A percentile compares a stretch with the other conserved stretches of the same genome.
Evolutionary conservation across 768 basidiomycete species (phyloP).

Genomic region (Leucogyrophana mollusca): DNA sequence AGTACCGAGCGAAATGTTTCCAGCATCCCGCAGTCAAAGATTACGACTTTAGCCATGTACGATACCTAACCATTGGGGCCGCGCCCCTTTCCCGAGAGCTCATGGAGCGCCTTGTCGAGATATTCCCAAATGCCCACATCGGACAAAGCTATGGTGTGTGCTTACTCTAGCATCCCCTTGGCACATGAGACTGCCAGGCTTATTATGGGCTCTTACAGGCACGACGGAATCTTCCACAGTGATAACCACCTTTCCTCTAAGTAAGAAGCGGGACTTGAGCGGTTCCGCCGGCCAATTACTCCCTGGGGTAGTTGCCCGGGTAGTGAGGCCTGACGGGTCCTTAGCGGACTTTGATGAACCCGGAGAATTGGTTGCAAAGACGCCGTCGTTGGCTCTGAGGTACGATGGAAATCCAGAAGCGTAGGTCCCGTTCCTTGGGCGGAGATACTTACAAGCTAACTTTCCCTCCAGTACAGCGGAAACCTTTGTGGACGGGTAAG

Average conservation of each 20-base stretch:
- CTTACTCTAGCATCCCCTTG: neutral
- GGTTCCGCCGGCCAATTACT: conserved; percentile 60
- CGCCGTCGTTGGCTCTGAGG: conserved; percentile 58
- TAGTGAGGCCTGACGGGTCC: conserved; percentile 57
- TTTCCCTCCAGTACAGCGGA: conserved; percentile 49
- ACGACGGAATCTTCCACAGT: conserved; percentile 64
- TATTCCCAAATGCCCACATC: conserved; percentile 51
- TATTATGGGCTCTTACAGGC: conserved; percentile 32
- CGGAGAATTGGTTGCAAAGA: conserved; percentile 60
- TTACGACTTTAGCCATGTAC: conserved; percentile 39
- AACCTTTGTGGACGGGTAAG: conserved; percentile 52
- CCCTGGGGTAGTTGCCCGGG: conserved; percentile 54
- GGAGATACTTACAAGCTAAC: conserved; percentile 13
- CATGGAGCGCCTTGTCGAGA: conserved; percentile 40
- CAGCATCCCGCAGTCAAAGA: conserved; percentile 40
- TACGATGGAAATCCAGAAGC: conserved; percentile 60
- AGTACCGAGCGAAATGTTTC: neutral
- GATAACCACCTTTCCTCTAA: conserved; percentile 43
- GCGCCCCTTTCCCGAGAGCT: conserved; percentile 56
- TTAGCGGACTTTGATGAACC: conserved; percentile 55
- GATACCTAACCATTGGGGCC: conserved; percentile 45
- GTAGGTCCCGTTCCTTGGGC: conserved; percentile 36
- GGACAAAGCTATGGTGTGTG: conserved; percentile 60
- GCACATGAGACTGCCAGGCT: neutral
- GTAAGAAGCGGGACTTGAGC: conserved; percentile 43